Percentiles rank a stretch among this genome's conserved stretches.
phyloP scores from a whole-genome alignment of 164 flowering plant genomes.

The Magnolia officinalis region DNA sequence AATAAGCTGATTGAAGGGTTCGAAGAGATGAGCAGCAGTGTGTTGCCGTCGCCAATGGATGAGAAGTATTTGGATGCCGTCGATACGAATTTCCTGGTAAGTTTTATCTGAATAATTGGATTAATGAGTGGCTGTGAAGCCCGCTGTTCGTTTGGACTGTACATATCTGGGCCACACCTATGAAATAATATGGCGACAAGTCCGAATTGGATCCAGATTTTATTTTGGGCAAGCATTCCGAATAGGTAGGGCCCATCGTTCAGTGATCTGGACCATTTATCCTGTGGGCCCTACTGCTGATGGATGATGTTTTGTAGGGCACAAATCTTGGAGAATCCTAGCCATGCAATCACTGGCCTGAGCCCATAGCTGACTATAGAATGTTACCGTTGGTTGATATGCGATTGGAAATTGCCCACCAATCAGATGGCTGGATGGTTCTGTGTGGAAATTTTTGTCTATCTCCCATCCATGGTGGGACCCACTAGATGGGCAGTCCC shows the following conservation, averaged over 20 bases:
- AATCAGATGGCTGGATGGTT: background rate
- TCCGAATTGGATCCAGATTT: background rate
- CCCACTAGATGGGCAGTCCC: background rate
- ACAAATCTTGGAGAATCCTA: background rate
- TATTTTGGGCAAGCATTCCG: background rate
- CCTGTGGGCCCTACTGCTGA: background rate
- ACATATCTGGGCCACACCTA: too few relatives aligned
- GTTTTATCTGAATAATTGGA: background rate
- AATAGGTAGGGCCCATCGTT: background rate
- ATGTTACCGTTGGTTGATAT: background rate
- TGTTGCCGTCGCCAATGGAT: slow-evolving; percentile 56
- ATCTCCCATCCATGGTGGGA: background rate
- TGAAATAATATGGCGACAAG: background rate
- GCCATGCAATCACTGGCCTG: background rate
- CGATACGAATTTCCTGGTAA: slow-evolving; percentile 51
- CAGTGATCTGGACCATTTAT: background rate
- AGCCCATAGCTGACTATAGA: background rate
- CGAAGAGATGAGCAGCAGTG: slow-evolving; percentile 46
- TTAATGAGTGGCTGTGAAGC: background rate
- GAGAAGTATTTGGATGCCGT: slow-evolving; percentile 60
- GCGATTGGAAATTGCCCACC: background rate
- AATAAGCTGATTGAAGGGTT: slow-evolving; percentile 45
- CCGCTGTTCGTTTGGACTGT: too few relatives aligned
- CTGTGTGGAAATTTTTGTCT: too few relatives aligned
- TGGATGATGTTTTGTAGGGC: background rate